These are phyloP conservation scores for Mucor saturninus DNA, from an alignment of 371 early-diverging fungal species.

Conservation along the genomic window DNA sequence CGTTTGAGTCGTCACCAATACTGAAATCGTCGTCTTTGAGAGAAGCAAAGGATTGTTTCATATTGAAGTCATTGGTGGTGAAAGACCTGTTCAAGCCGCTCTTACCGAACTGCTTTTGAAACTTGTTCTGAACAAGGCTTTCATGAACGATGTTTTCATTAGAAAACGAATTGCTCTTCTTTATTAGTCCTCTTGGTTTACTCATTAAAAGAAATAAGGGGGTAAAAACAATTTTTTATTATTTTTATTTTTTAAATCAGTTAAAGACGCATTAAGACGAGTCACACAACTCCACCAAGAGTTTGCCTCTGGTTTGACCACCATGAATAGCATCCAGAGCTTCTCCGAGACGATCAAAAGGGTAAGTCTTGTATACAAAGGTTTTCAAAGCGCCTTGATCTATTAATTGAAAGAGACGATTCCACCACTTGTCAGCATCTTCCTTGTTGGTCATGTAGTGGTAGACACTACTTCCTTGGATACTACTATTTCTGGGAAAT, in stretches of 20 bases:
- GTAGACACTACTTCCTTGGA: not conserved
- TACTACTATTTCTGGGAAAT: not conserved
- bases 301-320: constrained; percentile 78
- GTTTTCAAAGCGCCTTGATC: constrained; percentile 59
- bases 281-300: constrained; percentile 58
- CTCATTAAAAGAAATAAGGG: no score
- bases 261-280: not conserved
- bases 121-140: no score
- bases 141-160: no score
- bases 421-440: constrained; percentile 68
- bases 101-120: no score
- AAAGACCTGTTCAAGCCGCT: no score
- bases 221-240: no score
- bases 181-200: no score
- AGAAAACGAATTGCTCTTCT: no score
- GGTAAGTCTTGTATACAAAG: constrained; percentile 75
- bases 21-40: no score
- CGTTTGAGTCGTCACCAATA: no score
- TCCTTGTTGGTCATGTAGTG: constrained; percentile 69
- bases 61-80: no score
- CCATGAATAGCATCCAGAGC: constrained; percentile 84
- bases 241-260: not conserved
- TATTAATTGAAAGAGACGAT: constrained; percentile 65
- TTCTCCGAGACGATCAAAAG: constrained; percentile 69
- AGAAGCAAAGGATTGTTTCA: no score